Percentiles rank a stretch among this genome's conserved stretches.
Conservation (phyloP, 805 yeast genomes). For the Ogataea kodamae region DNA sequence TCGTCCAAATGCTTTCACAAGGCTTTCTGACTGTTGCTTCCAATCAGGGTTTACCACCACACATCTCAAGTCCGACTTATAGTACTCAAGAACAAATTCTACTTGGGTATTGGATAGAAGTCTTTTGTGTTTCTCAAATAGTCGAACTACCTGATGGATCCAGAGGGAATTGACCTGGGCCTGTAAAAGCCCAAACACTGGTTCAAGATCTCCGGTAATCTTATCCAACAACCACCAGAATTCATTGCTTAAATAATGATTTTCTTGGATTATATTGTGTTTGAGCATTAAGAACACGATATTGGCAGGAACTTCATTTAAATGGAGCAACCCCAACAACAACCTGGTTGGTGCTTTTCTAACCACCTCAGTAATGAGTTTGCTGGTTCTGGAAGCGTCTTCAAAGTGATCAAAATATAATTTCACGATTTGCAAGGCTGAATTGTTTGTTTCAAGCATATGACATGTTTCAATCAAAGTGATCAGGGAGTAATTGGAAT, state of each 20-base stretch:
- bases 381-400: slow-evolving; percentile 10
- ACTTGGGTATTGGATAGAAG: slow-evolving; percentile 19
- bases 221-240: slow-evolving; percentile 17
- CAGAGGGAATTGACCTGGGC: slow-evolving; percentile 9
- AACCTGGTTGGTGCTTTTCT: slow-evolving; percentile 17
- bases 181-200: slow-evolving; percentile 21
- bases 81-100: slow-evolving; percentile 43
- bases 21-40: slow-evolving; percentile 42
- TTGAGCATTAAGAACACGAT: slow-evolving; percentile 1
- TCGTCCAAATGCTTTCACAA: slow-evolving; percentile 39
- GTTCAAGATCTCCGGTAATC: not conserved
- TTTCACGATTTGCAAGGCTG: slow-evolving; percentile 16
- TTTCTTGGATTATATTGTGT: slow-evolving; percentile 1
- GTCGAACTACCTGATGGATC: slow-evolving; percentile 12
- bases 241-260: slow-evolving; percentile 2
- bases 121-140: slow-evolving; percentile 20
- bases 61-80: slow-evolving; percentile 48
- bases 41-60: slow-evolving; percentile 50
- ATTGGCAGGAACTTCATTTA: not conserved
- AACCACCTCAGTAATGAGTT: slow-evolving; percentile 15
- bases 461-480: slow-evolving; percentile 19
- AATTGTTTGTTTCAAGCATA: slow-evolving; percentile 15
- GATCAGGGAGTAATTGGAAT: slow-evolving; percentile 9
- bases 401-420: slow-evolving; percentile 14
- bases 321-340: slow-evolving; percentile 7